These are phyloP conservation scores for Zoysia matrella DNA, from an alignment of 202 grass and related monocot species.

Conservation along the genomic window DNA sequence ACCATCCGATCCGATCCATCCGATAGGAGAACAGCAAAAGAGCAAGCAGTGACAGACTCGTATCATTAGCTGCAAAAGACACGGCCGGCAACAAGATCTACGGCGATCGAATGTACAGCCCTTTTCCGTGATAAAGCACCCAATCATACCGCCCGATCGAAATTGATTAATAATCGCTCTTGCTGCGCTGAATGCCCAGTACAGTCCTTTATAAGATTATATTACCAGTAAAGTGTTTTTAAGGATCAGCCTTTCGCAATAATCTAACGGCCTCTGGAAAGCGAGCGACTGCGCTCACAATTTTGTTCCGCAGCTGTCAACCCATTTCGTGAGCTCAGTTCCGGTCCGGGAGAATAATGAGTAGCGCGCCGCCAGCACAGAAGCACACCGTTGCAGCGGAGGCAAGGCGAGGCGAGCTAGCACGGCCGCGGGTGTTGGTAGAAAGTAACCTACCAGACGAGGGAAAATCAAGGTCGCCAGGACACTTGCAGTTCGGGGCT, in stretches of 20 bases:
- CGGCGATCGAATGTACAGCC: conserved; percentile 36
- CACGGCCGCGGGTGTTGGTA: neutral
- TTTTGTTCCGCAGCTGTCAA: neutral
- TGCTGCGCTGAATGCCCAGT: neutral
- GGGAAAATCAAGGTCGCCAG: neutral
- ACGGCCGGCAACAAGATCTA: conserved; percentile 23
- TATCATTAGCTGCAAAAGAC: neutral
- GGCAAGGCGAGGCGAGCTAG: too few species aligned
- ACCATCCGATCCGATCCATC: too few species aligned
- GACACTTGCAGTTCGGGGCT: neutral
- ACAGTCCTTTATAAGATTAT: neutral
- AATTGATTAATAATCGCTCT: neutral
- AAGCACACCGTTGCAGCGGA: too few species aligned
- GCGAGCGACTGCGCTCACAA: neutral
- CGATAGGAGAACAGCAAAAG: neutral
- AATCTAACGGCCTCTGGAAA: neutral
- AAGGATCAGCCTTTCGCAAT: neutral
- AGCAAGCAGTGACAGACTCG: too few species aligned
- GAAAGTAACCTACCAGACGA: neutral
- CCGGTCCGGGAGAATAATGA: too few species aligned
- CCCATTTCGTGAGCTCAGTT: too few species aligned
- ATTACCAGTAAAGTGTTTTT: neutral
- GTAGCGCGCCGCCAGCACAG: too few species aligned
- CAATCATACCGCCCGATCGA: conserved; percentile 4
- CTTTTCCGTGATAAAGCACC: neutral